A percentile compares a stretch with the other conserved stretches of the same genome.
Conservation (phyloP, 345 rosid species). For the Citropsis articulata region DNA sequence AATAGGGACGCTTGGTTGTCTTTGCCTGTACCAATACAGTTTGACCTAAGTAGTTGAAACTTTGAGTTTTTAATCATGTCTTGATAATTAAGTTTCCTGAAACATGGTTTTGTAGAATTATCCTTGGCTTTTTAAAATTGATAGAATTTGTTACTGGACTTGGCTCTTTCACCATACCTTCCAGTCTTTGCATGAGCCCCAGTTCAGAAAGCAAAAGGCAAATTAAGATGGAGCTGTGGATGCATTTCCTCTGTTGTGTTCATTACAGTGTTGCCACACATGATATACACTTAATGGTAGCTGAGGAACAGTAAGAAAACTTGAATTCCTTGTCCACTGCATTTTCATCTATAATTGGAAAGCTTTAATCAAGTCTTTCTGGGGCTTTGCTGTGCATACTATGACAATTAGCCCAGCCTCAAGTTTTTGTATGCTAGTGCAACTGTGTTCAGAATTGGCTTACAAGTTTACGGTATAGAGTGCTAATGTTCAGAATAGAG, state of each 20-base stretch:
- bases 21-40: not conserved
- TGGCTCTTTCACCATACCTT: not conserved
- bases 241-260: not conserved
- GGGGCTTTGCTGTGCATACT: not conserved
- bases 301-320: not conserved
- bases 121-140: not conserved
- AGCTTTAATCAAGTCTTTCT: not conserved
- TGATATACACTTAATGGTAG: not conserved
- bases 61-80: not conserved
- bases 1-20: not conserved
- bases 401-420: not conserved
- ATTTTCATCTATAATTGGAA: not conserved
- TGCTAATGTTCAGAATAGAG: too few relatives aligned
- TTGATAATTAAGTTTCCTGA: not conserved
- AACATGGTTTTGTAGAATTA: not conserved
- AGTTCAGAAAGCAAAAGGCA: not conserved
- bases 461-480: not conserved
- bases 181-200: not conserved
- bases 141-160: not conserved
- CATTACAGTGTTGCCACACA: not conserved
- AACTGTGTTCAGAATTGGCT: not conserved
- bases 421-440: not conserved
- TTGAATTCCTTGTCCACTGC: not conserved
- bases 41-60: not conserved
- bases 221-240: not conserved